These are phyloP conservation scores for Physocladia obscura DNA, from an alignment of 192 early-diverging fungal genomes.

Conservation along the genomic window DNA sequence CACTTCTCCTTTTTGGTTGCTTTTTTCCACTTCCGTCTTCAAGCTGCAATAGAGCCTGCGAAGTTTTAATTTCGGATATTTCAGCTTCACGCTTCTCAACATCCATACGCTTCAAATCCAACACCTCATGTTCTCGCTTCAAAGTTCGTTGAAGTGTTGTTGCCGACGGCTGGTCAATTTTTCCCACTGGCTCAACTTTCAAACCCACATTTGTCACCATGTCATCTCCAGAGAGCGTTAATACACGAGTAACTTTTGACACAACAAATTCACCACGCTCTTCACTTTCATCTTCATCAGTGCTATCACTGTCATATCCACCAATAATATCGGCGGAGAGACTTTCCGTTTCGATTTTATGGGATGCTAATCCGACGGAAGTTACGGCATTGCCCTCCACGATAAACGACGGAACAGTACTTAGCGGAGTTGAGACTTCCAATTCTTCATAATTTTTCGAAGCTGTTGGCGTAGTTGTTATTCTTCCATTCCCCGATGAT, in stretches of 20 bases:
- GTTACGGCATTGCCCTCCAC: no score
- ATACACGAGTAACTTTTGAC: constrained; percentile 10
- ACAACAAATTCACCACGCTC: not conserved
- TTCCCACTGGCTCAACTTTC: constrained; percentile 10
- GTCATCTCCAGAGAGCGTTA: not conserved
- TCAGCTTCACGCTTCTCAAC: not conserved
- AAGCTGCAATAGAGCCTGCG: not conserved
- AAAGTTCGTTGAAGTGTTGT: not conserved
- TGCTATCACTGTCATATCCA: no score
- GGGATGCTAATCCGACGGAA: no score
- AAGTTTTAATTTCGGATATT: not conserved
- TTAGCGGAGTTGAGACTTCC: no score
- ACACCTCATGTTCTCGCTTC: no score
- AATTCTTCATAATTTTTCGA: no score
- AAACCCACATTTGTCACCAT: not conserved
- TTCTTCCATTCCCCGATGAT: no score
- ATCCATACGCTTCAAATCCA: not conserved
- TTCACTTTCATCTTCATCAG: not conserved
- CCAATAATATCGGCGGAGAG: not conserved
- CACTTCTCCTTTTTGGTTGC: constrained; percentile 14
- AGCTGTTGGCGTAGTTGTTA: no score
- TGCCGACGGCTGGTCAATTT: not conserved
- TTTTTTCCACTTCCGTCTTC: not conserved
- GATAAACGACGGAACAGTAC: no score
- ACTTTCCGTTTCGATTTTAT: no score